phyloP scores from a whole-genome alignment of 257 asterid species.

The Nicotiana sylvestris region DNA sequence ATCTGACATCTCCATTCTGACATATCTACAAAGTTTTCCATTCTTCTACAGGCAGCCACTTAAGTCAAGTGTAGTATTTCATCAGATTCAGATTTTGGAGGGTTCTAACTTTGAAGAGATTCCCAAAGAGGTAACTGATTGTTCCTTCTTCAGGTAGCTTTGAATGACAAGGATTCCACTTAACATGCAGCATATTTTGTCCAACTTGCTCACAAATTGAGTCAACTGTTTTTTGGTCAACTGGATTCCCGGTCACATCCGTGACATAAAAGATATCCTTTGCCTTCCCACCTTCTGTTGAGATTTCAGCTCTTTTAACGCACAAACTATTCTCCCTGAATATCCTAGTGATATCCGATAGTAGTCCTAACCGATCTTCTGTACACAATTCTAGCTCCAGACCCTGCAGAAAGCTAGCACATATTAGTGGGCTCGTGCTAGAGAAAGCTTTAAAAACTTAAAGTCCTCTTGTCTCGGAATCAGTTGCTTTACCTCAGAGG shows the following conservation, averaged over 20 bases:
- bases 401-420: constrained; percentile 40
- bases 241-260: constrained; percentile 63
- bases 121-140: constrained; percentile 49
- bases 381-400: constrained; percentile 58
- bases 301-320: constrained; percentile 75
- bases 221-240: constrained; percentile 59
- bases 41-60: constrained; percentile 11
- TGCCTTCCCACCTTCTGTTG: constrained; percentile 62
- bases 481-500: constrained; percentile 45
- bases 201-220: constrained; percentile 65
- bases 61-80: constrained; percentile 17
- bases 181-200: constrained; percentile 49
- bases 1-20: neutral
- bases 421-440: constrained; percentile 7
- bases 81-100: constrained; percentile 30
- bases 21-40: neutral
- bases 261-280: constrained; percentile 64
- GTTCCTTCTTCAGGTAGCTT: constrained; percentile 49
- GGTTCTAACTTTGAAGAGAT: constrained; percentile 43
- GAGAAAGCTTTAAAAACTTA: neutral
- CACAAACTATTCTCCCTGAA: constrained; percentile 70
- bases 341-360: constrained; percentile 69
- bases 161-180: constrained; percentile 32
- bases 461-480: neutral
- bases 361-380: constrained; percentile 66